A percentile compares a stretch with the other conserved stretches of the same genome.
phyloP scores from a whole-genome alignment of 306 rosid species.

The Psophocarpus tetragonolobus region DNA sequence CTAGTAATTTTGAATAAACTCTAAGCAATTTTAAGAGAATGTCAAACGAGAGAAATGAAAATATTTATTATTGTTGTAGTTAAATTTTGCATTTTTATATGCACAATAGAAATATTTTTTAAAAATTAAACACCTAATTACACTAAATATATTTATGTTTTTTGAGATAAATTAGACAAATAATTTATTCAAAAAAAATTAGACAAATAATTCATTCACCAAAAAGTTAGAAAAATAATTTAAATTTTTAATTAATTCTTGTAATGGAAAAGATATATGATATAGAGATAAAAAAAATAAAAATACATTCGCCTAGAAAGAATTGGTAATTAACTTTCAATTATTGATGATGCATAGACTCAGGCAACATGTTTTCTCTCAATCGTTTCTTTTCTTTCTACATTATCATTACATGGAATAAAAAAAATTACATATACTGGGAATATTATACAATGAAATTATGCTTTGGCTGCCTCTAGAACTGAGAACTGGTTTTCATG shows the following conservation, averaged over 20 bases:
- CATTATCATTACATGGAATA: neutral
- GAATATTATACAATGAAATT: neutral
- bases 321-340: neutral
- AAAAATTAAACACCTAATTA: no score
- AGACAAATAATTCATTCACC: neutral
- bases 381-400: neutral
- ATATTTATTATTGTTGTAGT: no score
- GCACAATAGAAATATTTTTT: no score
- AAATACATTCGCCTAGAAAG: neutral
- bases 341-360: neutral
- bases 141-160: no score
- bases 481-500: conserved; percentile 52
- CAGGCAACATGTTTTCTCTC: neutral
- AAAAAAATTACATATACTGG: neutral
- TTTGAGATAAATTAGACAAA: no score
- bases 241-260: no score
- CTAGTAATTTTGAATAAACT: no score
- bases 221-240: no score
- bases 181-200: neutral
- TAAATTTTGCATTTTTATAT: no score
- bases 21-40: no score
- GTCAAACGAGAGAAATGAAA: no score
- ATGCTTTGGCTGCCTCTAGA: conserved; percentile 37
- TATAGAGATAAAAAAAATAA: neutral
- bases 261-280: no score